These are phyloP conservation scores for Solanum habrochaites DNA, from an alignment of 257 asterid genomes.

Conservation along the genomic window DNA sequence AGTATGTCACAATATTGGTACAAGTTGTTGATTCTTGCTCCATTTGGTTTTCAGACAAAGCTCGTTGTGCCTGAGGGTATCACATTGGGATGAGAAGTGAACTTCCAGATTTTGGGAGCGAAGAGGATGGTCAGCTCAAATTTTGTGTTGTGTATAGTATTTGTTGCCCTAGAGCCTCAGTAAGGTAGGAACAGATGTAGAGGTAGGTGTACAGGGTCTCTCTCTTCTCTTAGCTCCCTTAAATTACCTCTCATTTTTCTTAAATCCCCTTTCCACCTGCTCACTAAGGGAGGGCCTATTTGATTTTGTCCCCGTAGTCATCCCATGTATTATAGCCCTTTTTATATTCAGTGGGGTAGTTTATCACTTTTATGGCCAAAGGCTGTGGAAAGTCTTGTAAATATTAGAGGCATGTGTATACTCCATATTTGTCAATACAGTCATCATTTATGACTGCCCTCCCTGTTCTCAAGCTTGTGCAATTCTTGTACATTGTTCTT, in stretches of 20 bases:
- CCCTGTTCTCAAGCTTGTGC: conserved; percentile 4
- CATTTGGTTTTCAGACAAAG: conserved; percentile 19
- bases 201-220: conserved; percentile 72
- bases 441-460: background rate
- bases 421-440: background rate
- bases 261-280: conserved; percentile 9
- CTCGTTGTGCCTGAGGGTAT: conserved; percentile 22
- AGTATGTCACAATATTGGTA: background rate
- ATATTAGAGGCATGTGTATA: background rate
- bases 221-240: conserved; percentile 18
- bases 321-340: conserved; percentile 12
- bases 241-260: conserved; percentile 4
- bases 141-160: conserved; percentile 46
- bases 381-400: conserved; percentile 65
- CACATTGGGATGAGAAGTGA: conserved; percentile 6
- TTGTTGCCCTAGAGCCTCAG: conserved; percentile 19
- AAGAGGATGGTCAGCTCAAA: conserved; percentile 18
- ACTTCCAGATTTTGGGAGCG: background rate
- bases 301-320: conserved; percentile 21
- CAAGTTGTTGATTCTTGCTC: background rate
- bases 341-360: conserved; percentile 19
- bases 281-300: conserved; percentile 29
- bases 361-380: conserved; percentile 58
- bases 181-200: conserved; percentile 40
- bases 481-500: conserved; percentile 12